Evolutionary conservation across 257 asterid genomes (phyloP).

Genomic region (Eustoma russellianum): DNA sequence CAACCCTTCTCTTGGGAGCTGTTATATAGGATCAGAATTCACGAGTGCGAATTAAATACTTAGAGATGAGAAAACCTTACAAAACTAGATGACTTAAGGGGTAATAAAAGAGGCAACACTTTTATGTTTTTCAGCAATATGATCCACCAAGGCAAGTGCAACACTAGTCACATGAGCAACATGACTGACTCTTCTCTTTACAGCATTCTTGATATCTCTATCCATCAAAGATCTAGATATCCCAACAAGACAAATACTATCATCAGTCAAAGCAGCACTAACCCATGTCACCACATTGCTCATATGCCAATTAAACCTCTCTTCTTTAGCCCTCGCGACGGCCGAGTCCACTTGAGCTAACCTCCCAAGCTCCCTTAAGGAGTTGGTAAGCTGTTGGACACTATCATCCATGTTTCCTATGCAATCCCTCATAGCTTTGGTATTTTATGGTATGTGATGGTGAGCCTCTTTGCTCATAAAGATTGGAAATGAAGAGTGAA

Average conservation of each 20-base stretch:
- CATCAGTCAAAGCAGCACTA: conserved; percentile 70
- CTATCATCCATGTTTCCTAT: conserved; percentile 32
- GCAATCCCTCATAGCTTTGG: conserved; percentile 56
- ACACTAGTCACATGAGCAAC: conserved; percentile 65
- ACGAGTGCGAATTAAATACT: too few species aligned
- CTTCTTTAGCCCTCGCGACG: not conserved
- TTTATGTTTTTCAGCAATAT: conserved; percentile 27
- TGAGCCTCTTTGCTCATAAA: conserved; percentile 16
- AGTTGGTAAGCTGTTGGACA: conserved; percentile 41
- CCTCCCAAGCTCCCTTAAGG: conserved; percentile 38
- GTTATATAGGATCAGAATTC: too few species aligned
- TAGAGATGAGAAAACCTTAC: too few species aligned
- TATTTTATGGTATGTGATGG: conserved; percentile 10
- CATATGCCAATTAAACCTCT: conserved; percentile 44
- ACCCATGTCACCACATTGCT: conserved; percentile 76
- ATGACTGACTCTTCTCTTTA: conserved; percentile 45
- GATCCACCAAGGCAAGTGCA: conserved; percentile 58
- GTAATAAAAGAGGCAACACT: not conserved
- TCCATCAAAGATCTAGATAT: conserved; percentile 40
- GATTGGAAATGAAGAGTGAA: conserved; percentile 27
- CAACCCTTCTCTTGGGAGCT: too few species aligned
- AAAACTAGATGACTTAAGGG: too few species aligned
- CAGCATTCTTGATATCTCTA: conserved; percentile 35
- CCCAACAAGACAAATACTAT: conserved; percentile 52
- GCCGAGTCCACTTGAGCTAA: conserved; percentile 17